These are phyloP conservation scores for Metarhizium humberi DNA, from an alignment of 2,329 filamentous ascomycete genomes.

Conservation along the genomic window DNA sequence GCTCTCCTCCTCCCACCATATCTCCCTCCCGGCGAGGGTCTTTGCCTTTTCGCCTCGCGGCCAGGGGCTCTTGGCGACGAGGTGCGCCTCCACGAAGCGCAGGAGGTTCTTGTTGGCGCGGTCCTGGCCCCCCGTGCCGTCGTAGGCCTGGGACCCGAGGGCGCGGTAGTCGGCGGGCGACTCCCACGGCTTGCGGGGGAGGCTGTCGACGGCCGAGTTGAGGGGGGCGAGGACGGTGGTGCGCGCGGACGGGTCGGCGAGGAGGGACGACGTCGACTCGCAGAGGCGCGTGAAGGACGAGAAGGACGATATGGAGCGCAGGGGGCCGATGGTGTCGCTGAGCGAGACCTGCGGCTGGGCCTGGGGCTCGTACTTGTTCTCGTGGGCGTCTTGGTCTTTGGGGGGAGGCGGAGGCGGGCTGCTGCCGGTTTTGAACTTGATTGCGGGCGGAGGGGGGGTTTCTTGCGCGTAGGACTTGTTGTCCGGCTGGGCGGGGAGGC, in stretches of 20 bases:
- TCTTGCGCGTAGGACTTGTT: not conserved
- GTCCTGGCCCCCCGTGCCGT: constrained; percentile 64
- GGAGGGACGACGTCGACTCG: constrained; percentile 54
- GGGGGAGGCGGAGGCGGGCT: not conserved
- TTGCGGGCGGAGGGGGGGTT: not conserved
- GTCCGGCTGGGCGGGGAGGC: not conserved
- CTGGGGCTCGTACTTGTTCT: not conserved
- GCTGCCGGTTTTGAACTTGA: constrained; percentile 4
- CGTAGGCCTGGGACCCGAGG: constrained; percentile 63
- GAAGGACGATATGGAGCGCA: constrained; percentile 75
- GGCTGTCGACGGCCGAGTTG: constrained; percentile 67
- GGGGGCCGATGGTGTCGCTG: constrained; percentile 74
- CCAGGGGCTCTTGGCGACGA: constrained; percentile 72
- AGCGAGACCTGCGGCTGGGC: constrained; percentile 50
- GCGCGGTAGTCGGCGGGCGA: constrained; percentile 61
- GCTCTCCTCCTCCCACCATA: constrained; percentile 82
- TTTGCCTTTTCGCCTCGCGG: constrained; percentile 52
- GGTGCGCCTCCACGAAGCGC: constrained; percentile 77
- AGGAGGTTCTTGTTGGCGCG: constrained; percentile 68
- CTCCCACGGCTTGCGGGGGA: constrained; percentile 85
- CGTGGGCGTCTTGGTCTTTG: constrained; percentile 9
- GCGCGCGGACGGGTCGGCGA: constrained; percentile 58
- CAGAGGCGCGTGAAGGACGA: constrained; percentile 72
- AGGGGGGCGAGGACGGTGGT: constrained; percentile 81
- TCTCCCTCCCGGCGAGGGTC: constrained; percentile 51